Evolutionary conservation across 192 early-diverging fungal species (phyloP).

Genomic region (Coemansia sp.): DNA sequence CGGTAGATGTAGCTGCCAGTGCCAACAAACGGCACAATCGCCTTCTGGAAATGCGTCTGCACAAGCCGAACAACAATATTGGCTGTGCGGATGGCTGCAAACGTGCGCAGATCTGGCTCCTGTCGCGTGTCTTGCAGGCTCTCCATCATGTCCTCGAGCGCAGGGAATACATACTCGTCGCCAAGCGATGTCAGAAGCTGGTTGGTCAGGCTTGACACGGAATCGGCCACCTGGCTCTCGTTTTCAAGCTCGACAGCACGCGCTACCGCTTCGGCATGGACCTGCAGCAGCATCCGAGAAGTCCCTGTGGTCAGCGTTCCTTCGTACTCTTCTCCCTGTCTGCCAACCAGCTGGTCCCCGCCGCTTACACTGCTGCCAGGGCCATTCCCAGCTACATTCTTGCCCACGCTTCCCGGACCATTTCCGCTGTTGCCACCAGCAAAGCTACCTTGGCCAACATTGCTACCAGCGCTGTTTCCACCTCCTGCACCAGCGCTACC

Average conservation of each 20-base stretch:
- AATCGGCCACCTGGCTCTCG: conserved; percentile 64
- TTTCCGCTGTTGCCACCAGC: background rate
- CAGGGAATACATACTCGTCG: conserved; percentile 77
- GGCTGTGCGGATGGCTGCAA: conserved; percentile 31
- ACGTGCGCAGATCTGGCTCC: conserved; percentile 40
- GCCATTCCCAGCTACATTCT: background rate
- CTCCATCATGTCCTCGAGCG: conserved; percentile 70
- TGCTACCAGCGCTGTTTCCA: background rate
- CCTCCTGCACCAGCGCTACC: conserved; percentile 10
- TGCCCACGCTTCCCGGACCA: background rate
- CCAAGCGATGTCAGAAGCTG: conserved; percentile 79
- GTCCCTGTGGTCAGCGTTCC: conserved; percentile 30
- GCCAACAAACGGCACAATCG: conserved; percentile 47
- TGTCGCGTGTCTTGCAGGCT: conserved; percentile 39
- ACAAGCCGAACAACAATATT: conserved; percentile 38
- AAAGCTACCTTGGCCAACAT: background rate
- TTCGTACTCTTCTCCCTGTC: conserved; percentile 12
- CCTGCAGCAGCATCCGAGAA: conserved; percentile 58
- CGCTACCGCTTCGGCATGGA: conserved; percentile 74
- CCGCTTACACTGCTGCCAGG: conserved; percentile 8
- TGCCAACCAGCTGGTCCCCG: background rate
- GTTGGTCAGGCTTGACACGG: conserved; percentile 68
- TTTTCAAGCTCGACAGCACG: conserved; percentile 78
- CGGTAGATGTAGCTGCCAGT: conserved; percentile 65
- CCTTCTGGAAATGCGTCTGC: conserved; percentile 45